These are phyloP conservation scores for Crithidia sp. DNA, from an alignment of 208 protist genomes.

Conservation along the genomic window DNA sequence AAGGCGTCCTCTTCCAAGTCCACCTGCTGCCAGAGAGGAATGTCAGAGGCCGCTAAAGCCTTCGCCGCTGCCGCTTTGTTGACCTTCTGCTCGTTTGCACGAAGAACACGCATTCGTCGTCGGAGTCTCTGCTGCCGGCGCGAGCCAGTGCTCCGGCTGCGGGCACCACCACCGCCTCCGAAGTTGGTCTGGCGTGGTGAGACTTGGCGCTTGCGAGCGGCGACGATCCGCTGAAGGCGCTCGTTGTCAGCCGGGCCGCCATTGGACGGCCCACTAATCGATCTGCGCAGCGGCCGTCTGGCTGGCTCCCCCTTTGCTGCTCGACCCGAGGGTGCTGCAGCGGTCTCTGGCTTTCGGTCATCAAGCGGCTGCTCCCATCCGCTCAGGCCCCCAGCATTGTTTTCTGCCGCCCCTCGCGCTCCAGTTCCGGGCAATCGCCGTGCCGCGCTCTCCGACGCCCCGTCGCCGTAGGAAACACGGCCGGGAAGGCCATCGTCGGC, in stretches of 20 bases:
- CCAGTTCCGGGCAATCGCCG: background rate
- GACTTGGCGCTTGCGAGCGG: conserved; percentile 38
- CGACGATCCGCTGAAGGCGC: conserved; percentile 43
- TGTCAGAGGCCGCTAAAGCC: conserved; percentile 51
- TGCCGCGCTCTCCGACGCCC: background rate
- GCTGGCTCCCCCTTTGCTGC: conserved; percentile 7
- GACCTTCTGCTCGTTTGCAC: conserved; percentile 54
- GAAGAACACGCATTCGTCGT: conserved; percentile 42
- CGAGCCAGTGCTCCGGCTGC: conserved; percentile 19
- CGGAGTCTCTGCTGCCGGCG: conserved; percentile 29
- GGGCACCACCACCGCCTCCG: conserved; percentile 10
- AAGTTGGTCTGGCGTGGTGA: conserved; percentile 8
- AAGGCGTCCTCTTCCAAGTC: conserved; percentile 28
- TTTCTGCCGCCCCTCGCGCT: conserved; percentile 3
- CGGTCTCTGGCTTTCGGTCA: conserved; percentile 7
- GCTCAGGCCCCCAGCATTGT: conserved; percentile 17
- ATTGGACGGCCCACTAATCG: background rate
- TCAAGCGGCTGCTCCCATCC: conserved; percentile 31
- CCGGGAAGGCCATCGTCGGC: background rate
- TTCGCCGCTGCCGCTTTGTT: conserved; percentile 48
- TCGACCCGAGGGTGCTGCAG: conserved; percentile 3
- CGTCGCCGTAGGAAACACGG: conserved; percentile 6
- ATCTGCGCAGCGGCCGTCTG: conserved; percentile 14
- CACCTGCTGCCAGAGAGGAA: conserved; percentile 42
- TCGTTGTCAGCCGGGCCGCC: conserved; percentile 28